phyloP scores from a whole-genome alignment of 257 asterid genomes.

The Solanum piurae region DNA sequence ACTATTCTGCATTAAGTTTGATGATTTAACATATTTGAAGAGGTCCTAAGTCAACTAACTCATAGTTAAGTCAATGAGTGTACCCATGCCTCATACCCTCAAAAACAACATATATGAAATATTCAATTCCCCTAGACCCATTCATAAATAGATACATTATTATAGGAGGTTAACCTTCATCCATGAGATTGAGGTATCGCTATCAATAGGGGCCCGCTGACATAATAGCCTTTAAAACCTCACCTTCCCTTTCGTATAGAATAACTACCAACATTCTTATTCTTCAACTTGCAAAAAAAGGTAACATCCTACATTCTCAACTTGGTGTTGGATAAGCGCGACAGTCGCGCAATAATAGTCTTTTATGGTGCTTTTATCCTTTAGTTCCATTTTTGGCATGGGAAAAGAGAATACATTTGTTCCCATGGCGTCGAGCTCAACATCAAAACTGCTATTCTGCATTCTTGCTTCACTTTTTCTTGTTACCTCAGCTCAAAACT shows the following conservation, averaged over 20 bases:
- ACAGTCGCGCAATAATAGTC: background rate
- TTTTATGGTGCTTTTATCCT: background rate
- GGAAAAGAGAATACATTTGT: background rate
- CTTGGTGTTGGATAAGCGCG: background rate
- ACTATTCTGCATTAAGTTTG: background rate
- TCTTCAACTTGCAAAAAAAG: background rate
- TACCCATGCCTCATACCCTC: background rate
- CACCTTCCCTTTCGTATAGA: background rate
- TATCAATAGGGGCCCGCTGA: background rate
- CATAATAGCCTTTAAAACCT: background rate
- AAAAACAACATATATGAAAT: background rate
- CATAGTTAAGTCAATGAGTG: background rate
- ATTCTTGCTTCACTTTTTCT: background rate
- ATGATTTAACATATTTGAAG: background rate
- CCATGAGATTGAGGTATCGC: no score
- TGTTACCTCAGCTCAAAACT: slow-evolving; percentile 14
- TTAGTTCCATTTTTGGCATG: background rate
- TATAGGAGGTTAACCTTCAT: no score
- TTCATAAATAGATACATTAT: no score
- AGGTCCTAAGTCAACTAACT: background rate
- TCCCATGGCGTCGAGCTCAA: background rate
- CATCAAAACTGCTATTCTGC: background rate
- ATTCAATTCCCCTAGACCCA: background rate
- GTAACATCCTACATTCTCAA: background rate
- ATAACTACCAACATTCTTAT: background rate